Conservation (phyloP, 179 eudicot species). For the Heliamphora pulchella region DNA sequence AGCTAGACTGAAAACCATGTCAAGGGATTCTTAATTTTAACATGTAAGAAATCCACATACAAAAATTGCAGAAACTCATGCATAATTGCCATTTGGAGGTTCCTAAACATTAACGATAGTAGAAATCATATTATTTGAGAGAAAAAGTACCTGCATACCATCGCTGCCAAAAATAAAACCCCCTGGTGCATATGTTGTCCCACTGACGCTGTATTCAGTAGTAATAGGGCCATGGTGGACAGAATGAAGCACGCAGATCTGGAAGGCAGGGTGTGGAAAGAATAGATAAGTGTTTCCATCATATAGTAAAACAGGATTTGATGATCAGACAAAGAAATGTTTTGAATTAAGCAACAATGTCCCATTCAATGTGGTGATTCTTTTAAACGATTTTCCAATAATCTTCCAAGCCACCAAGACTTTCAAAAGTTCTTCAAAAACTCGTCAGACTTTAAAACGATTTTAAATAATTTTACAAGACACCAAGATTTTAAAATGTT, state of each 20-base stretch:
- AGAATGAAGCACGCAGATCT: slow-evolving; percentile 85
- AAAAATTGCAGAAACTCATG: background rate
- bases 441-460: no score
- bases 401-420: no score
- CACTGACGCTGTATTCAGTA: slow-evolving; percentile 67
- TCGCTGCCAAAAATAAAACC: slow-evolving; percentile 62
- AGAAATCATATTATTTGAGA: background rate
- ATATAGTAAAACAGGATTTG: background rate
- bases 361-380: background rate
- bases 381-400: no score
- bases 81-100: background rate
- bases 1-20: background rate
- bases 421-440: no score
- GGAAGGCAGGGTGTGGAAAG: slow-evolving; percentile 20
- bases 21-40: background rate
- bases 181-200: slow-evolving; percentile 97
- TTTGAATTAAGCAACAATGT: background rate
- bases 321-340: background rate
- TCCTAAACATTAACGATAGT: background rate
- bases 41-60: background rate
- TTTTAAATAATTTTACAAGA: no score
- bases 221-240: slow-evolving; percentile 46
- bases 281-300: background rate
- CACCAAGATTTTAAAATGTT: no score
- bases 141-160: slow-evolving; percentile 48